Conservation (phyloP, 2,329 filamentous ascomycete species). For the Trichoderma brevicompactum region DNA sequence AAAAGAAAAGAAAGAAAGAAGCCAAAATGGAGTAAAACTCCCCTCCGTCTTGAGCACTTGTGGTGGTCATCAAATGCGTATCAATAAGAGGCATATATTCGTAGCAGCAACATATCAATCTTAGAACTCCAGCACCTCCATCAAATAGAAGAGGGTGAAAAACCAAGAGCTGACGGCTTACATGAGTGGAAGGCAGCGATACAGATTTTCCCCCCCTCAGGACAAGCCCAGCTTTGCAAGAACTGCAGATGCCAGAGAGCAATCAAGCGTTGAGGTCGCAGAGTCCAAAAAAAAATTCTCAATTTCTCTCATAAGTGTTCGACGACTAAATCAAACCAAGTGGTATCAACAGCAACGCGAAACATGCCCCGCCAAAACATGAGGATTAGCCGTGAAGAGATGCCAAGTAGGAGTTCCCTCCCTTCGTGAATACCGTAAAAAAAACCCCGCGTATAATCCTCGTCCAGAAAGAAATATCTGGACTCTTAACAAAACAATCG, state of each 20-base stretch:
- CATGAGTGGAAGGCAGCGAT: no score
- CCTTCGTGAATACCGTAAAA: conserved; percentile 24
- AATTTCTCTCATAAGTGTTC: conserved; percentile 26
- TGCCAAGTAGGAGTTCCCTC: conserved; percentile 24
- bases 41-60: no score
- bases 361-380: conserved; percentile 22
- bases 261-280: background rate
- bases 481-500: conserved; percentile 14
- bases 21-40: no score
- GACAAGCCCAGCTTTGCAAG: no score
- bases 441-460: conserved; percentile 4
- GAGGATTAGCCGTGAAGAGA: conserved; percentile 18
- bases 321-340: conserved; percentile 29
- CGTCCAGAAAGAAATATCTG: conserved; percentile 16
- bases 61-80: no score
- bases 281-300: background rate
- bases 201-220: no score
- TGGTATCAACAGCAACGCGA: conserved; percentile 30
- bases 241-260: background rate
- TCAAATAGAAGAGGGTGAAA: no score
- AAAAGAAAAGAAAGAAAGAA: no score
- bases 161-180: no score
- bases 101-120: no score
- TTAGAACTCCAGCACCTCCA: no score
- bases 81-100: no score